Conservation (phyloP, 352 stramenopile genomes). For the Phytophthora hybrid region DNA sequence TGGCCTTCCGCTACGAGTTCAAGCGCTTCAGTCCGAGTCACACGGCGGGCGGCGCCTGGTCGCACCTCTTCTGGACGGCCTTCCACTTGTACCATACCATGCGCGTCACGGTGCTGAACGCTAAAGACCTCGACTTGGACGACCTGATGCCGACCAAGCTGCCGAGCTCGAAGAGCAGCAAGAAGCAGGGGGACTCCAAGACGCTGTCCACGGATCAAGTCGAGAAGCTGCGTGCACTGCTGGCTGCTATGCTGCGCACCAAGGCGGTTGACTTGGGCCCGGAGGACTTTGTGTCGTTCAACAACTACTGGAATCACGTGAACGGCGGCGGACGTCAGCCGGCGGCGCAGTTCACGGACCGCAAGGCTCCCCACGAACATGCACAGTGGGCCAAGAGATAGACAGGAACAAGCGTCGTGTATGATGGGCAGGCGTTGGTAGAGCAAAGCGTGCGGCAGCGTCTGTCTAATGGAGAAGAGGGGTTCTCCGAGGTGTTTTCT, state of each 20-base stretch:
- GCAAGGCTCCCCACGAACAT: slow-evolving; percentile 88
- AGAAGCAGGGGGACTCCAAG: slow-evolving; percentile 34
- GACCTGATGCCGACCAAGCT: slow-evolving; percentile 41
- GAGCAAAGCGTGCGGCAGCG: neutral
- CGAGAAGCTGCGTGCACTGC: slow-evolving; percentile 65
- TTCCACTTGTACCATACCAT: slow-evolving; percentile 78
- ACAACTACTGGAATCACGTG: slow-evolving; percentile 86
- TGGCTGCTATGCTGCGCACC: slow-evolving; percentile 83
- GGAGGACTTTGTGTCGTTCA: slow-evolving; percentile 83
- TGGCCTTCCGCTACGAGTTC: slow-evolving; percentile 85
- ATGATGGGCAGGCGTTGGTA: slow-evolving; percentile 5
- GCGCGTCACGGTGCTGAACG: slow-evolving; percentile 65
- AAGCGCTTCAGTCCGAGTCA: slow-evolving; percentile 81
- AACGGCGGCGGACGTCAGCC: slow-evolving; percentile 70
- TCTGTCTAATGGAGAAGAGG: slow-evolving; percentile 20
- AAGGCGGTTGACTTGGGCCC: slow-evolving; percentile 77
- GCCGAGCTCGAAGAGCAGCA: slow-evolving; percentile 33
- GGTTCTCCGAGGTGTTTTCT: slow-evolving; percentile 4
- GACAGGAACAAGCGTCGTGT: slow-evolving; percentile 9
- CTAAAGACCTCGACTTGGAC: slow-evolving; percentile 67
- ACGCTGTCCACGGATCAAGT: slow-evolving; percentile 63
- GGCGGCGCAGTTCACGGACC: slow-evolving; percentile 80
- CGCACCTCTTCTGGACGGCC: slow-evolving; percentile 71
- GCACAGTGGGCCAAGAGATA: slow-evolving; percentile 78
- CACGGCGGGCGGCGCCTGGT: slow-evolving; percentile 62